Evolutionary conservation across 805 yeast species (phyloP), one percentile per base, ranked within the genome.

Genomic region (Zygosaccharomyces rouxii): DNA sequence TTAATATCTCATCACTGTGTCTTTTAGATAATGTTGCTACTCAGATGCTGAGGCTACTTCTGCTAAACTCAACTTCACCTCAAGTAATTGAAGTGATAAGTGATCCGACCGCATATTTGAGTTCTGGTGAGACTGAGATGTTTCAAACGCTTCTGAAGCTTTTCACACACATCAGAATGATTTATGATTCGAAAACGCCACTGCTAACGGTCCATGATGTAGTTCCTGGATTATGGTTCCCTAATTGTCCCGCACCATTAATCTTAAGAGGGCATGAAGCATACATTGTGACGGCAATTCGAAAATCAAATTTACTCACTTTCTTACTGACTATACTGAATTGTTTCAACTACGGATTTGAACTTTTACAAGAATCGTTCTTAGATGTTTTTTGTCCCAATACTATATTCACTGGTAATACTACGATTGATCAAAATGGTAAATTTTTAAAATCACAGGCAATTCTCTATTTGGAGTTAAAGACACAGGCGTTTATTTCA

Each of bases 401-500:
- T 14, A 56, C 63, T 1, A 26, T 53, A 19, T 55, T 80, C 19
- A 52, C 58, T 2, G 44, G 55, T 46, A 29, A 52, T 46, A 35
- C 48, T 45, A 31, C 54, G 42, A n/a, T 50, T 18, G 66, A 63
- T 25, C 57, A 56, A 42, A 53, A 55, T 35, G 64, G 89, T 4
- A 79, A 83, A 56, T 71, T 94, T 37, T 70, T 89, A 50, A 89
- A 89, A 63, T 79, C 86, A 7, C 97, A 88, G 57, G 89, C 94
- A 0, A 80, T 79, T 10, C 68, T 94, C 44, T 89, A 76, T 56
- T 72, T 94, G 35, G 97, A 94, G 56, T 75, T 94, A 63, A 94
- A 94, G 64, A 94, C 99, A 0, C 99, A 94, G 67, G 96, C 97
- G 0, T 94, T 81, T 62, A 89, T 94, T 18, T 84, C 97, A 1